phyloP scores from a whole-genome alignment of 371 early-diverging fungal species.

The Mortierella sp. region DNA sequence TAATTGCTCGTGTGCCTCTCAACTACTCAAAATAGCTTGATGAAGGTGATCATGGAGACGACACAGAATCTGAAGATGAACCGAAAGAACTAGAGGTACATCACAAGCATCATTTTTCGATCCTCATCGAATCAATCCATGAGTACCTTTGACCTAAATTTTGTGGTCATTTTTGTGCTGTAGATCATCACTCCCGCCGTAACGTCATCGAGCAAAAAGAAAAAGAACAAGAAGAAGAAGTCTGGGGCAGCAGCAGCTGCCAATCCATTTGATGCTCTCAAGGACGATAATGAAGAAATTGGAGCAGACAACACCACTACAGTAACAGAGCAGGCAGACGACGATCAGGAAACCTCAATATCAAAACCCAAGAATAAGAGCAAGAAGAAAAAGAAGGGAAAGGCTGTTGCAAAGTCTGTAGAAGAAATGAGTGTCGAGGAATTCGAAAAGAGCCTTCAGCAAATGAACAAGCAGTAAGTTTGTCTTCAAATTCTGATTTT shows the following conservation, averaged over 20 bases:
- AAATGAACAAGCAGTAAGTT: slow-evolving; percentile 65
- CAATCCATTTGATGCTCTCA: slow-evolving; percentile 47
- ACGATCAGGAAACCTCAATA: slow-evolving; percentile 9
- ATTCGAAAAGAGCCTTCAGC: slow-evolving; percentile 70
- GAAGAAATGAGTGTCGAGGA: slow-evolving; percentile 74
- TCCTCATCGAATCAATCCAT: background rate
- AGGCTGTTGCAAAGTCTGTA: slow-evolving; percentile 52
- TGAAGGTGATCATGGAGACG: slow-evolving; percentile 50
- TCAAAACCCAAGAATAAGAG: slow-evolving; percentile 53
- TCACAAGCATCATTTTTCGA: background rate
- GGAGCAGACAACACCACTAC: background rate
- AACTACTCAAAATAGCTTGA: slow-evolving; percentile 27
- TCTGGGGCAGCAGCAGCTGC: slow-evolving; percentile 14
- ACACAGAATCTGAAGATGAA: slow-evolving; percentile 33
- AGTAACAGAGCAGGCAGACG: background rate
- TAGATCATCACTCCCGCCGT: slow-evolving; percentile 14
- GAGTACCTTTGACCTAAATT: background rate
- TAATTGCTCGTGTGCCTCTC: background rate
- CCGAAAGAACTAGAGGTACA: slow-evolving; percentile 25
- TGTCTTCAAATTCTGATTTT: background rate
- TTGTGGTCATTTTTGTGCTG: background rate
- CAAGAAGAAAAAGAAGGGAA: slow-evolving; percentile 66
- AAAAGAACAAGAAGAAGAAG: slow-evolving; percentile 57
- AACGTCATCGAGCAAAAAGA: slow-evolving; percentile 55
- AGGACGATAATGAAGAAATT: slow-evolving; percentile 21